These are phyloP conservation scores for Apostasia ramifera DNA, from an alignment of 106 monocot genomes.

Conservation along the genomic window DNA sequence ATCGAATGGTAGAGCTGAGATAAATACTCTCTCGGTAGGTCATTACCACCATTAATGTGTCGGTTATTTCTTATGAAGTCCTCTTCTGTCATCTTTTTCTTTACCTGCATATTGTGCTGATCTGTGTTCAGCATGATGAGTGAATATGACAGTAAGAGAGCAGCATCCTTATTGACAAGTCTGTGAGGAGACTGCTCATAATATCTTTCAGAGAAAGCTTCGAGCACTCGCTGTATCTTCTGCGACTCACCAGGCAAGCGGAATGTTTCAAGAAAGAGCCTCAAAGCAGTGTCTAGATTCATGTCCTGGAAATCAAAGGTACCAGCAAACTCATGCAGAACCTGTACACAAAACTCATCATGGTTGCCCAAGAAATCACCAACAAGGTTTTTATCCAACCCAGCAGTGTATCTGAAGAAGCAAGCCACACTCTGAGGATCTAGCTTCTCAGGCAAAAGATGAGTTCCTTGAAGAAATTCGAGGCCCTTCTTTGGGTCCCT, in stretches of 20 bases:
- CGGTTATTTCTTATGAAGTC: constrained; percentile 58
- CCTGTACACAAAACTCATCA: constrained; percentile 57
- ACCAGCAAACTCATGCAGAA: constrained; percentile 58
- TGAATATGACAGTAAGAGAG: constrained; percentile 50
- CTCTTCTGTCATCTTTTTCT: constrained; percentile 67
- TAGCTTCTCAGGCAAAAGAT: constrained; percentile 59
- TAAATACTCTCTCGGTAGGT: constrained; percentile 52
- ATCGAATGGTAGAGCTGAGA: constrained; percentile 50
- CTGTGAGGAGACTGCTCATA: constrained; percentile 55
- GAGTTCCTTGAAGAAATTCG: constrained; percentile 52
- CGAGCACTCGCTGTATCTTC: constrained; percentile 58
- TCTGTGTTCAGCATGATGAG: constrained; percentile 62
- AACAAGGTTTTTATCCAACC: constrained; percentile 53
- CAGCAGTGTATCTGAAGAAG: constrained; percentile 50
- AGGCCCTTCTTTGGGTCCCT: constrained; percentile 53
- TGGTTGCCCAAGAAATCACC: constrained; percentile 67
- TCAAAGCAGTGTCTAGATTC: constrained; percentile 55
- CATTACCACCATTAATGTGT: constrained; percentile 44
- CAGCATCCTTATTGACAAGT: constrained; percentile 47
- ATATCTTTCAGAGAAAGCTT: constrained; percentile 59
- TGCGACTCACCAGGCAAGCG: constrained; percentile 60
- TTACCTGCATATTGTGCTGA: constrained; percentile 58
- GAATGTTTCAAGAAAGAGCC: constrained; percentile 58
- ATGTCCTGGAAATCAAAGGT: constrained; percentile 63
- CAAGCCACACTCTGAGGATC: constrained; percentile 48